Percentiles rank a stretch among this genome's conserved stretches.
phyloP scores from a whole-genome alignment of 202 grass and related monocot genomes.

The Bolboschoenoplectus hybrid region DNA sequence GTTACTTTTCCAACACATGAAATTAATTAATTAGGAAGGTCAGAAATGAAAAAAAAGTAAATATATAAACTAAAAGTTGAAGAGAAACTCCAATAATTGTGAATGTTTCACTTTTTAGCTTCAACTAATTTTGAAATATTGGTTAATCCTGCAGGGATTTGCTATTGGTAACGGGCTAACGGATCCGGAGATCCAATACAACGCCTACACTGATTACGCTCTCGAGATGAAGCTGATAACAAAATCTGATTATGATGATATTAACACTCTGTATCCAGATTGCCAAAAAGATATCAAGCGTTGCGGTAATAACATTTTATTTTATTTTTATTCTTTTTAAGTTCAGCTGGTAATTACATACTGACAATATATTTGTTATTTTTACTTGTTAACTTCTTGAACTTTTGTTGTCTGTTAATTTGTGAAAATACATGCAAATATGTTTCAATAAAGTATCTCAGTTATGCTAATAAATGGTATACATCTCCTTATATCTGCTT shows the following conservation, averaged over 20 bases:
- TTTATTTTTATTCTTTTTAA: slow-evolving; percentile 21
- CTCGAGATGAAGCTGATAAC: slow-evolving; percentile 76
- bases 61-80: background rate
- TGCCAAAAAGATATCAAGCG: slow-evolving; percentile 77
- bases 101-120: background rate
- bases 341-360: background rate
- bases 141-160: slow-evolving; percentile 59
- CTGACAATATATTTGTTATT: background rate
- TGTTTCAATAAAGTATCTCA: background rate
- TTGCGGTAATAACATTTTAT: slow-evolving; percentile 53
- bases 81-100: background rate
- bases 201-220: slow-evolving; percentile 87
- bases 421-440: background rate
- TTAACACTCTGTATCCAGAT: slow-evolving; percentile 72
- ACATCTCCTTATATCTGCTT: too few species aligned
- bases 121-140: slow-evolving; percentile 19
- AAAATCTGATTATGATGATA: slow-evolving; percentile 69
- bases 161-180: slow-evolving; percentile 88
- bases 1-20: background rate
- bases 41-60: background rate
- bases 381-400: background rate
- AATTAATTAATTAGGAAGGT: background rate
- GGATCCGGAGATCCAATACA: slow-evolving; percentile 86
- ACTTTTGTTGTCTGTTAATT: background rate
- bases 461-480: background rate